These are phyloP conservation scores for Brassica incana DNA, from an alignment of 345 rosid genomes.

Conservation along the genomic window DNA sequence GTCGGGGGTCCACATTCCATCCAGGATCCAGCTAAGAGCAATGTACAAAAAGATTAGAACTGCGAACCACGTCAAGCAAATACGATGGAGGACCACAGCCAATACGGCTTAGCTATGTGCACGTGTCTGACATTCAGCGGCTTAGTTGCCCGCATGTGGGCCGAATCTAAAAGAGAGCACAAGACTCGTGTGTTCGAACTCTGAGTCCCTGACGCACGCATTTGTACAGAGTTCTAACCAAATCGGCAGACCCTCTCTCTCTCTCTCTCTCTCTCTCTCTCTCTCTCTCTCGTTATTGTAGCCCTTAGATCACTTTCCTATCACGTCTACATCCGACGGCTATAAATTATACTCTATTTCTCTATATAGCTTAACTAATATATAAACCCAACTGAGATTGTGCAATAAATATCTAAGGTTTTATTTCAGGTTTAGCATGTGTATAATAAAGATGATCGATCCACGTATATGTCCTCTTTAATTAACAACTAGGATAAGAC, in stretches of 20 bases:
- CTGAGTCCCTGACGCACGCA: conserved; percentile 29
- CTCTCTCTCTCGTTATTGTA: not conserved
- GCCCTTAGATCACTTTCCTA: conserved; percentile 21
- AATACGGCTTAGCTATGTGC: conserved; percentile 7
- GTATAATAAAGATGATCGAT: not conserved
- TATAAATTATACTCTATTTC: not conserved
- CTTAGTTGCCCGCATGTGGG: conserved; percentile 27
- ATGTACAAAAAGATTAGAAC: conserved; percentile 21
- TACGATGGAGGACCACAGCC: conserved; percentile 19
- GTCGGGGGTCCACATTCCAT: conserved; percentile 21
- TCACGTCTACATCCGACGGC: conserved; percentile 21
- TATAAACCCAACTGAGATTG: conserved; percentile 4
- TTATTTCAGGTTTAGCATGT: not conserved
- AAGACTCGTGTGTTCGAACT: conserved; percentile 39
- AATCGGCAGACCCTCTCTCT: conserved; percentile 11
- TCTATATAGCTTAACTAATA: not conserved
- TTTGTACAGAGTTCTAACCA: conserved; percentile 25
- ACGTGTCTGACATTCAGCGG: conserved; percentile 26
- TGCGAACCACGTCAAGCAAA: conserved; percentile 40
- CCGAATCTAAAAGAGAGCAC: conserved; percentile 33
- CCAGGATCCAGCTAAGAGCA: conserved; percentile 25
- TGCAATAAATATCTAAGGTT: not conserved
- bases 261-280: not conserved
- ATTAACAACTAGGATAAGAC: too few species aligned
- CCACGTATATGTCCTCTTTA: conserved; percentile 10